Base-by-base conservation (phyloP, 1,284 basidiomycete species). In the Pseudozyma pruni region DNA sequence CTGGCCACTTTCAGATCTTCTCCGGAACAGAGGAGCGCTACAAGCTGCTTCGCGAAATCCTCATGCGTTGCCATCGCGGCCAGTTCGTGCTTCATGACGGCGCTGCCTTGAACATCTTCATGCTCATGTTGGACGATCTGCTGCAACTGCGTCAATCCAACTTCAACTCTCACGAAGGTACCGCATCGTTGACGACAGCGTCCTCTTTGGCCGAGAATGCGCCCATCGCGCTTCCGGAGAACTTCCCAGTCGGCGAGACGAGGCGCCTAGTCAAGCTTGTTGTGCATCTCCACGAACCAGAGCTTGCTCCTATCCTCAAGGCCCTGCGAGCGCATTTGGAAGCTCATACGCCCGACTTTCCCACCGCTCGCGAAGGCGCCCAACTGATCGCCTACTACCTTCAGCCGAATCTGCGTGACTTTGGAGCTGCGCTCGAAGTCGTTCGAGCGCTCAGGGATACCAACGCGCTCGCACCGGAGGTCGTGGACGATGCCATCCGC, bases 61-160 rank as follows among this genome's bases (percentile, higher is more conserved):
- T 70, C 22, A 38, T 56, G 3, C 51, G 44, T 7, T 59, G 52
- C 52, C 45, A 22, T 29, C 51, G 44, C 43, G 33, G 34, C 56
- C 42, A 63, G 9, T 45, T 53, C 10, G 20, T 69, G 8, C 42
- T 58, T 4, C 52, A 69, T 23, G 56, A 64, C 17, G 60, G 40
- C 11, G 17, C 51, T n/a, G 48, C 45, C n/a, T 35, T 70, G 11
- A 54, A 55, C 17, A 33, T 70, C 31, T 66, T 71, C 32, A 43
- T 57, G 49, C 68, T 57, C 20, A 50, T 71, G 52, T 46, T 71
- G 9, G 41, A 61, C 33, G 68, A 71, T 38, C 51, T 59, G 25
- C 22, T 46, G 22, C 55, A 59, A 22, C 11, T 59, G 13, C 63
- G 53, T 22, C 63, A 34, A 29, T 38, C 52, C 8, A 14, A 16